phyloP scores from a whole-genome alignment of 2,329 filamentous ascomycete species.

The Colletotrichum sp. region DNA sequence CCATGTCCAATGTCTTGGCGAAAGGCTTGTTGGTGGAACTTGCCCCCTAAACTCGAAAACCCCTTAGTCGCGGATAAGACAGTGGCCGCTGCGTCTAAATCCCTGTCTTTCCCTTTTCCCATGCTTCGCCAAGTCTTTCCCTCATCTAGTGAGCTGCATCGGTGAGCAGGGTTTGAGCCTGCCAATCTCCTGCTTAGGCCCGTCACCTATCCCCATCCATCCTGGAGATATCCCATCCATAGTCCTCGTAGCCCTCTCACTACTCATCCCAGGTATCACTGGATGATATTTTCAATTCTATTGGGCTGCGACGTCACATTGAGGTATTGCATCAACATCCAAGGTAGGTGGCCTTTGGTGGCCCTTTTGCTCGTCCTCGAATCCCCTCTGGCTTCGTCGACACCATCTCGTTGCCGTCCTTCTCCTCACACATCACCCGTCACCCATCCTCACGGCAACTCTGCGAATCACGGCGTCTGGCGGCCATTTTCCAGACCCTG shows the following conservation, averaged over 20 bases:
- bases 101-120: not conserved
- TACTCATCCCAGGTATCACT: not conserved
- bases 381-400: not conserved
- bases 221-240: not conserved
- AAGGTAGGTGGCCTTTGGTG: not conserved
- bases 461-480: not conserved
- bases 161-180: slow-evolving; percentile 11
- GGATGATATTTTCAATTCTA: not conserved
- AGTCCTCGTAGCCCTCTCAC: not conserved
- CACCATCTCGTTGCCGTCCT: not conserved
- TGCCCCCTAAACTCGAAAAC: slow-evolving; percentile 7
- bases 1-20: slow-evolving; percentile 7
- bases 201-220: not conserved
- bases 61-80: slow-evolving; percentile 16
- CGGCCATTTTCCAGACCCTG: not conserved
- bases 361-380: not conserved
- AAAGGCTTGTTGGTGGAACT: slow-evolving; percentile 10
- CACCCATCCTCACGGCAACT: not conserved
- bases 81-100: slow-evolving; percentile 7
- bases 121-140: not conserved
- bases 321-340: not conserved
- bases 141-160: not conserved
- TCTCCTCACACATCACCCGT: not conserved
- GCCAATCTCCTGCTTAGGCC: slow-evolving; percentile 11
- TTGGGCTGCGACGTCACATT: not conserved